phyloP scores from a whole-genome alignment of 495 filamentous ascomycete genomes.

The Xylaria longipes region DNA sequence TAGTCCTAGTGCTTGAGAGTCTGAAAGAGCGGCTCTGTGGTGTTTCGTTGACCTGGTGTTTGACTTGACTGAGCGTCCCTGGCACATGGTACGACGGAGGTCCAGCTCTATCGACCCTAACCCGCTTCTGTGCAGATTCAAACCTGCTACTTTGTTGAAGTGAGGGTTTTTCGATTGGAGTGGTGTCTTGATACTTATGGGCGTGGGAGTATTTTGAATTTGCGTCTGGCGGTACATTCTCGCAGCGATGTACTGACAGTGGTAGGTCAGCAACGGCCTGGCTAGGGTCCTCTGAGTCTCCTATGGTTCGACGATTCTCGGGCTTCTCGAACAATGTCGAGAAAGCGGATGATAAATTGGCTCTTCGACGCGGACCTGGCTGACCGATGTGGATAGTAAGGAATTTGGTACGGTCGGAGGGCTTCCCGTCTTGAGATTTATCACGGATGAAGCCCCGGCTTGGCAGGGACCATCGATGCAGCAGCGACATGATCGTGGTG shows the following conservation, averaged over 20 bases:
- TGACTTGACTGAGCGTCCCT: neutral
- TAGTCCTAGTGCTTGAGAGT: constrained; percentile 1
- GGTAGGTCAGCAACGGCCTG: neutral
- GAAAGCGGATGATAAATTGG: constrained; percentile 35
- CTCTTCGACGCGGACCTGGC: constrained; percentile 25
- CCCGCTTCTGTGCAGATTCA: neutral
- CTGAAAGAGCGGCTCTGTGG: constrained; percentile 4
- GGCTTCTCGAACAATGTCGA: constrained; percentile 35
- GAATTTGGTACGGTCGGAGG: constrained; percentile 25
- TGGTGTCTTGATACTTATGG: neutral
- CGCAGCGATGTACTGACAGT: neutral
- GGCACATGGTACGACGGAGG: neutral
- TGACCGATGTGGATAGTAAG: constrained; percentile 32
- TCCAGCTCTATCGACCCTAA: neutral
- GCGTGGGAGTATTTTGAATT: neutral
- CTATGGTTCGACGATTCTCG: constrained; percentile 23
- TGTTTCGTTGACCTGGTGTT: neutral
- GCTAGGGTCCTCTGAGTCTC: neutral
- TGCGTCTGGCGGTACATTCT: constrained; percentile 14
- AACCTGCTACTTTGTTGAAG: neutral
- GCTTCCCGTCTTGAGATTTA: constrained; percentile 29
- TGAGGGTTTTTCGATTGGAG: neutral
- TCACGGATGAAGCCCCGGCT: constrained; percentile 32
- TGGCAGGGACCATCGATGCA: constrained; percentile 39
- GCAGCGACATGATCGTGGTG: constrained; percentile 34